These are phyloP conservation scores for Cyathus striatus DNA, from an alignment of 768 basidiomycete species.

Conservation along the genomic window DNA sequence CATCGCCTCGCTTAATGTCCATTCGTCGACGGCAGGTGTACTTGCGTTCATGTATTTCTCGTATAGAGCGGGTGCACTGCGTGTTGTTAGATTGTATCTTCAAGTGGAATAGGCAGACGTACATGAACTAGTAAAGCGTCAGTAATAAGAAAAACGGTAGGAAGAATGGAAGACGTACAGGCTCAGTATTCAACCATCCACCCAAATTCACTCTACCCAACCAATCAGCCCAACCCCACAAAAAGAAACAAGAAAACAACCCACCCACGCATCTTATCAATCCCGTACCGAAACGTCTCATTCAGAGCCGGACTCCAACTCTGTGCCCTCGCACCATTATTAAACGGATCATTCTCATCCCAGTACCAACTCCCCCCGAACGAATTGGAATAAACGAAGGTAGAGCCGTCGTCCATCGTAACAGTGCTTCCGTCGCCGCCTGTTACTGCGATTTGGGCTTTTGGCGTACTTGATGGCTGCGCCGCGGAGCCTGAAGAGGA, in stretches of 20 bases:
- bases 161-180: constrained; percentile 46
- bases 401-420: constrained; percentile 77
- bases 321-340: constrained; percentile 76
- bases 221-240: constrained; percentile 3
- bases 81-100: constrained; percentile 5
- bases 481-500: constrained; percentile 10
- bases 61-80: constrained; percentile 67
- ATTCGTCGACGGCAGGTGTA: constrained; percentile 67
- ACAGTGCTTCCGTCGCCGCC: constrained; percentile 80
- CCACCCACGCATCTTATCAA: constrained; percentile 49
- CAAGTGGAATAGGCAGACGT: constrained; percentile 22
- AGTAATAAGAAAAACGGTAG: constrained; percentile 1
- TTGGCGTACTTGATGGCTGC: constrained; percentile 16
- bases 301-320: constrained; percentile 82
- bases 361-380: constrained; percentile 91
- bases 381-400: constrained; percentile 74
- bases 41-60: constrained; percentile 52
- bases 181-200: constrained; percentile 91
- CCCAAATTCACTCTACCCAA: constrained; percentile 92
- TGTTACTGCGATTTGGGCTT: constrained; percentile 36
- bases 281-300: constrained; percentile 75
- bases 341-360: constrained; percentile 79
- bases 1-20: constrained; percentile 73
- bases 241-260: constrained; percentile 2
- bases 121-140: constrained; percentile 52